Evolutionary conservation across 2,329 filamentous ascomycete genomes (phyloP), one percentile per base, ranked within the genome.

Genomic region (Botrytis paeoniae): DNA sequence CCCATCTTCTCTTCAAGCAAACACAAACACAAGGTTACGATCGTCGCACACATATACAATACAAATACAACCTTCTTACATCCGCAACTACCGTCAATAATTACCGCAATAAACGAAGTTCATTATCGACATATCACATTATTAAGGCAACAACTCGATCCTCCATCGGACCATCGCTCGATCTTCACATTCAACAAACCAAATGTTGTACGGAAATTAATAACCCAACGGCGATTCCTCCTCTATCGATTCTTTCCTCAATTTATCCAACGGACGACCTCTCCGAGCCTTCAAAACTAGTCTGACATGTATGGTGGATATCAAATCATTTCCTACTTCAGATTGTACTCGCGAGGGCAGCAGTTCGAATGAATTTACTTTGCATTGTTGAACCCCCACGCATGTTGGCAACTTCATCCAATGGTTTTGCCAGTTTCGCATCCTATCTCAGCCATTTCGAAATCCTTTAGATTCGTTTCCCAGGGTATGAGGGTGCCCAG

Each of bases 301-400:
- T 22, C 4, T 54, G 48, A 37, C 51, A 39, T 9, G 18, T 22
- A 20, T 41, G 48, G 65, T 57, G 25, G 48, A 57, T 39, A 22
- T 68, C 64, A 22, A 68, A 57, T 57, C 48, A 57, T 41, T 29
- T 29, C 48, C 35, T n/a, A 54, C 48, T 29, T n/a, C 29, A 51
- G 32, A 37, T 22, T 22, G 10, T 35, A 35, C 20, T n/a, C 12
- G 45, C 63, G 43, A 65, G 63, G 7, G 51, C 51, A 57, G 43
- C 63, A 20, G 29, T 65, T 48, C 43, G 14, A 51, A 60, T 60
- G 20, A 35, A 48, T 37, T 48, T 57, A 16, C 35, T 41, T 39
- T 32, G 48, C 65, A 57, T 57, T 32, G 35, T 16, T 68, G 64
- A 54, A 25, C 35, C 65, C 64, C 65, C 65, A 68, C 48, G 65